A percentile compares a stretch with the other conserved stretches of the same genome.
phyloP scores from a whole-genome alignment of 2,329 filamentous ascomycete genomes.

The Diaporthe sp. region DNA sequence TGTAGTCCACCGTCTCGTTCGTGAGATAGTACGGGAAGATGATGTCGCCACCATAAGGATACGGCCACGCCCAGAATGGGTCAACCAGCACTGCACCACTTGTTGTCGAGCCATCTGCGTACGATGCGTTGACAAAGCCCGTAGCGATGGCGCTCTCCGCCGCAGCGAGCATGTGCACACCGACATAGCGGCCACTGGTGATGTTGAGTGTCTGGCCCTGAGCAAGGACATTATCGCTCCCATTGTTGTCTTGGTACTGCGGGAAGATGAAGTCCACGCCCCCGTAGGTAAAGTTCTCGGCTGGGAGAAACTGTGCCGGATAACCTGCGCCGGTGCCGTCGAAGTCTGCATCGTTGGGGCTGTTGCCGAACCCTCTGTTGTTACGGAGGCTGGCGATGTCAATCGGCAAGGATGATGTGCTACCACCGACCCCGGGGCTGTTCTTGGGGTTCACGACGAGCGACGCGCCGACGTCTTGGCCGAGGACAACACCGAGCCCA shows the following conservation, averaged over 20 bases:
- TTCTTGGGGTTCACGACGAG: slow-evolving; percentile 41
- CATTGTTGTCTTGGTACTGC: slow-evolving; percentile 37
- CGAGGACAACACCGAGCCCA: background rate
- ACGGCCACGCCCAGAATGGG: slow-evolving; percentile 44
- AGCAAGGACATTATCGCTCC: slow-evolving; percentile 43
- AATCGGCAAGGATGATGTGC: slow-evolving; percentile 34
- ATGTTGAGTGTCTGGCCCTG: slow-evolving; percentile 42
- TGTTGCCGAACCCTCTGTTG: slow-evolving; percentile 42
- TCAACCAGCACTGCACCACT: slow-evolving; percentile 40
- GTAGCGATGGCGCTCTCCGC: slow-evolving; percentile 42
- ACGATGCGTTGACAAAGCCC: slow-evolving; percentile 42
- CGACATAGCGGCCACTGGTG: slow-evolving; percentile 39
- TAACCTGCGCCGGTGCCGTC: slow-evolving; percentile 42
- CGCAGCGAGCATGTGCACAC: slow-evolving; percentile 43
- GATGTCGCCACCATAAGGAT: slow-evolving; percentile 43
- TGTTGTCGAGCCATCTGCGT: slow-evolving; percentile 39
- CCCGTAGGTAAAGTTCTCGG: slow-evolving; percentile 41
- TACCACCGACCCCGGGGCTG: slow-evolving; percentile 34
- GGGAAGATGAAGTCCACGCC: slow-evolving; percentile 42
- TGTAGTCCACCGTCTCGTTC: slow-evolving; percentile 42
- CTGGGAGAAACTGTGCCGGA: slow-evolving; percentile 43
- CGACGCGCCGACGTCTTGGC: slow-evolving; percentile 1
- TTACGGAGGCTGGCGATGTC: slow-evolving; percentile 41
- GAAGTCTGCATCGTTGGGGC: slow-evolving; percentile 43
- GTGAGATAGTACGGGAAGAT: slow-evolving; percentile 44